A percentile compares a stretch with the other conserved stretches of the same genome.
Conservation (phyloP, 805 yeast genomes). For the Tetrapisispora fleetii region DNA sequence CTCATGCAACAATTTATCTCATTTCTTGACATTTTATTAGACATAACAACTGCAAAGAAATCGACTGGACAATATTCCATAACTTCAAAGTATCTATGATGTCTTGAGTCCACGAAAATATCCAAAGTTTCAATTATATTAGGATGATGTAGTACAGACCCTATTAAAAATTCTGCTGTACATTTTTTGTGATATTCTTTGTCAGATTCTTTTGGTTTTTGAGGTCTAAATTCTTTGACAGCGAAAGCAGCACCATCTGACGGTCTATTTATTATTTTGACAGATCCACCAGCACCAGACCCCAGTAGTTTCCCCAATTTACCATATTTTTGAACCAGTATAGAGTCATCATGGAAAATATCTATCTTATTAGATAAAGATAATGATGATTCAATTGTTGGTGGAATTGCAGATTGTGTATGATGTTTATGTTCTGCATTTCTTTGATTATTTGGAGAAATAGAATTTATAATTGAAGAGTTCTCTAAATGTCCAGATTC, state of each 20-base stretch:
- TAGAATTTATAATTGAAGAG: background rate
- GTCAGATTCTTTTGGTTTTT: constrained; percentile 54
- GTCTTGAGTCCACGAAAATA: constrained; percentile 43
- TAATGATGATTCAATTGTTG: constrained; percentile 23
- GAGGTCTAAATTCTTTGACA: constrained; percentile 68
- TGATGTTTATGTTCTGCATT: constrained; percentile 7
- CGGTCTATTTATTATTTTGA: constrained; percentile 57
- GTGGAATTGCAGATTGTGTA: constrained; percentile 28
- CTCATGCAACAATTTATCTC: constrained; percentile 75
- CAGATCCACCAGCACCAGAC: constrained; percentile 83
- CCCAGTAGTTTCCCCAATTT: constrained; percentile 66
- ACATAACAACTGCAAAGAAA: constrained; percentile 79
- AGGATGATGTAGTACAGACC: constrained; percentile 71
- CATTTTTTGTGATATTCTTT: constrained; percentile 77
- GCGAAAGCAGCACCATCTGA: constrained; percentile 65
- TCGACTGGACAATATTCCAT: constrained; percentile 83
- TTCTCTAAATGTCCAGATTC: background rate
- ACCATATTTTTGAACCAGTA: constrained; percentile 52
- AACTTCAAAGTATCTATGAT: constrained; percentile 62
- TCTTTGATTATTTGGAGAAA: constrained; percentile 1
- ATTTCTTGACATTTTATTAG: constrained; percentile 67
- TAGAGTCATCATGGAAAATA: constrained; percentile 41
- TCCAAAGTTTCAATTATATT: constrained; percentile 72
- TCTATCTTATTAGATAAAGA: constrained; percentile 22
- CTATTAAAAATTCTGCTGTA: constrained; percentile 77